These are phyloP conservation scores for Backusella parvicylindrica DNA, from an alignment of 192 early-diverging fungal species.

Conservation along the genomic window DNA sequence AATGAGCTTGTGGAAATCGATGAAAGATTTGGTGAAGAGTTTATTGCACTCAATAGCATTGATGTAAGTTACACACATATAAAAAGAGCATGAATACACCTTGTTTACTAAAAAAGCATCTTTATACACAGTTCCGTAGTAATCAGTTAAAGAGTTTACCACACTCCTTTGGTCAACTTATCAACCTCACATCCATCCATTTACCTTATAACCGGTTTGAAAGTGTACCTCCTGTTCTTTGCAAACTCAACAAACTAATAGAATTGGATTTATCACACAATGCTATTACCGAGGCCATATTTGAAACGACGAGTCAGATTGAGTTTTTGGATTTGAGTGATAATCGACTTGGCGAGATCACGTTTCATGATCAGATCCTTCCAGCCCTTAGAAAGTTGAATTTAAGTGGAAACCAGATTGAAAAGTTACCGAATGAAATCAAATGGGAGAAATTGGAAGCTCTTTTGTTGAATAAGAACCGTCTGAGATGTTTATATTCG, in stretches of 20 bases:
- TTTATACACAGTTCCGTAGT: conserved; percentile 38
- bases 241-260: conserved; percentile 31
- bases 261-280: conserved; percentile 43
- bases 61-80: conserved; percentile 41
- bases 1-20: conserved; percentile 45
- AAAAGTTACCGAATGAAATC: conserved; percentile 26
- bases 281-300: not conserved
- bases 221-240: conserved; percentile 35
- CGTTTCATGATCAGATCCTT: not conserved
- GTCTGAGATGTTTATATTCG: not conserved
- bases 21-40: conserved; percentile 45
- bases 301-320: not conserved
- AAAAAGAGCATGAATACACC: not conserved
- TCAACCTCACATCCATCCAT: conserved; percentile 35
- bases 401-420: conserved; percentile 10
- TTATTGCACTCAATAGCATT: conserved; percentile 38
- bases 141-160: conserved; percentile 45
- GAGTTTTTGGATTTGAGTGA: not conserved
- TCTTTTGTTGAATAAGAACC: not conserved
- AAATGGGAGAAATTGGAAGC: conserved; percentile 8
- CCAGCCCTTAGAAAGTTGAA: conserved; percentile 5
- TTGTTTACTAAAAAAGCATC: not conserved
- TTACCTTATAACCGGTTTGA: conserved; percentile 43
- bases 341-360: not conserved
- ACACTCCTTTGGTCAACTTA: conserved; percentile 30